Percentiles rank a stretch among this genome's conserved stretches.
Evolutionary conservation across 306 rosid genomes (phyloP).

Genomic region (Malus fusca): DNA sequence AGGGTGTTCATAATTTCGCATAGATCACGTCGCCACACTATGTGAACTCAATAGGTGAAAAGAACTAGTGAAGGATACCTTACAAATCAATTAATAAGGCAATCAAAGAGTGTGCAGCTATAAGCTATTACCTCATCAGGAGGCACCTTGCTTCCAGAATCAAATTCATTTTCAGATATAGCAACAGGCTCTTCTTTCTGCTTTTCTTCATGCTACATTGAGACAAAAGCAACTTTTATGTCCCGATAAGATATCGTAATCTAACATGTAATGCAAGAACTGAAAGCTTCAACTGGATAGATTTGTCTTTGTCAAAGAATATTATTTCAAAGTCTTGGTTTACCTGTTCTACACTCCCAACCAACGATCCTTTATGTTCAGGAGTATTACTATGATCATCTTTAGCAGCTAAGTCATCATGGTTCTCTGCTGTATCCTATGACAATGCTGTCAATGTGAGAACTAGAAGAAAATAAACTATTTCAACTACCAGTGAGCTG

Average conservation of each 20-base stretch:
- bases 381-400: constrained; percentile 32
- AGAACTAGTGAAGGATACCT: not conserved
- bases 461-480: constrained; percentile 23
- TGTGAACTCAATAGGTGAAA: not conserved
- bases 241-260: not conserved
- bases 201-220: constrained; percentile 35
- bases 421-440: constrained; percentile 40
- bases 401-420: constrained; percentile 23
- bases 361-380: constrained; percentile 26
- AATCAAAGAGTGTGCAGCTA: constrained; percentile 22
- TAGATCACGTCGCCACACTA: not conserved
- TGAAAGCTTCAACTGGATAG: constrained; percentile 8
- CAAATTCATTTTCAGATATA: constrained; percentile 35
- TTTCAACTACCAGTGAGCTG: not conserved
- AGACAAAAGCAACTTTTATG: constrained; percentile 7
- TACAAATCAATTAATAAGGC: not conserved
- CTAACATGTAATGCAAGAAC: constrained; percentile 1
- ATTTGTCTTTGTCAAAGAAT: constrained; percentile 1
- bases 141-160: constrained; percentile 39
- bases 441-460: constrained; percentile 29
- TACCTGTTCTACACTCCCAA: constrained; percentile 49
- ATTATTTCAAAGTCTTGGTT: constrained; percentile 3
- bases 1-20: not conserved
- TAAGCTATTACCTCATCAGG: constrained; percentile 29
- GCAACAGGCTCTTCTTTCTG: constrained; percentile 38